phyloP scores from a whole-genome alignment of 2,329 filamentous ascomycete genomes.

The Diaporthe batatas region DNA sequence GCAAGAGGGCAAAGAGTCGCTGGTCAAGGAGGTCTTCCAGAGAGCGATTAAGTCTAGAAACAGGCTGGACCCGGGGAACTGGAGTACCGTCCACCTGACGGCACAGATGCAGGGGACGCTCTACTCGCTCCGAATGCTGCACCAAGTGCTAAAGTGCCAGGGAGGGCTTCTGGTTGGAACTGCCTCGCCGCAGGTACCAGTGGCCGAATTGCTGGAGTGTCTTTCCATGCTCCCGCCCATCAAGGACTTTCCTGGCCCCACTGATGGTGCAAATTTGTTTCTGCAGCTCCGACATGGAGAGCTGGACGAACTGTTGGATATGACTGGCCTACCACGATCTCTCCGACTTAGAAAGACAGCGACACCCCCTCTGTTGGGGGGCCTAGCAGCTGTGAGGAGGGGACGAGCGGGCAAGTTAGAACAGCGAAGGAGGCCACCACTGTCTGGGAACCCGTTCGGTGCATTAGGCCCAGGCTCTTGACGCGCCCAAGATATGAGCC shows the following conservation, averaged over 20 bases:
- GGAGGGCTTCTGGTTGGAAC: conserved; percentile 3
- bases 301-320: conserved; percentile 7
- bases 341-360: not conserved
- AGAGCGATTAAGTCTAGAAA: conserved; percentile 47
- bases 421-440: not conserved
- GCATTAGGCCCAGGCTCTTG: conserved; percentile 22
- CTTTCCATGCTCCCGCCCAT: conserved; percentile 38
- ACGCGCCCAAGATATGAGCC: not conserved
- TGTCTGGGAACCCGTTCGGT: conserved; percentile 34
- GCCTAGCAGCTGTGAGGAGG: not conserved
- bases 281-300: not conserved
- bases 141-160: conserved; percentile 58
- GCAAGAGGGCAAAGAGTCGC: conserved; percentile 49
- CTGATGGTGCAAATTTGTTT: conserved; percentile 24
- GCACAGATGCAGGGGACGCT: conserved; percentile 71
- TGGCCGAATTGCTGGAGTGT: conserved; percentile 9
- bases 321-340: not conserved
- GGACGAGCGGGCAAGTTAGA: not conserved
- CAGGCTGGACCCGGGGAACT: conserved; percentile 56
- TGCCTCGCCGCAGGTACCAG: not conserved
- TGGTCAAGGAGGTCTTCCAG: conserved; percentile 50
- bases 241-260: conserved; percentile 22
- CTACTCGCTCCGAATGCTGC: conserved; percentile 72
- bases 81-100: conserved; percentile 72
- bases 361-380: not conserved